phyloP scores from a whole-genome alignment of 2,329 filamentous ascomycete genomes.

The Aspergillus sp. region DNA sequence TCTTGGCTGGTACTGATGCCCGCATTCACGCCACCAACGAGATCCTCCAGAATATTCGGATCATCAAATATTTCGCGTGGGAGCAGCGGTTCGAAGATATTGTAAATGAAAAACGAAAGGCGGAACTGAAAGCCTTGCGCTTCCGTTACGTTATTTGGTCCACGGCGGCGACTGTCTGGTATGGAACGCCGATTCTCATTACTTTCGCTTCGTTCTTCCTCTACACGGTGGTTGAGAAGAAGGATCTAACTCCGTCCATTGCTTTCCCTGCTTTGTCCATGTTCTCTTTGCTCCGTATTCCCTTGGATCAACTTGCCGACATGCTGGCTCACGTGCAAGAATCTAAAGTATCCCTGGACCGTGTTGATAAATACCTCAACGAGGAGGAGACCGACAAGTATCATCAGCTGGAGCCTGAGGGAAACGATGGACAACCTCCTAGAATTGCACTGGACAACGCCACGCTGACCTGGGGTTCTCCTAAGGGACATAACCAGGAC shows the following conservation, averaged over 20 bases:
- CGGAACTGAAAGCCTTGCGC: constrained; percentile 75
- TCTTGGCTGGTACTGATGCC: constrained; percentile 90
- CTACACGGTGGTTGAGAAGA: constrained; percentile 87
- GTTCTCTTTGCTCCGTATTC: constrained; percentile 89
- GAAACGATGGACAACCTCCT: constrained; percentile 67
- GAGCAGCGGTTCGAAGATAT: constrained; percentile 84
- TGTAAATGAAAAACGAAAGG: constrained; percentile 82
- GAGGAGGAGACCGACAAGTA: constrained; percentile 98
- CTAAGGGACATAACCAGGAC: constrained; percentile 53
- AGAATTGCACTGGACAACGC: constrained; percentile 82
- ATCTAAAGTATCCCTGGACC: constrained; percentile 92
- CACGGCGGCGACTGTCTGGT: constrained; percentile 89
- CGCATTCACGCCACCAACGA: constrained; percentile 97
- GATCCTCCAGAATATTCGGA: constrained; percentile 92
- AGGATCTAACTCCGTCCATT: constrained; percentile 84
- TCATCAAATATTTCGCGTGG: constrained; percentile 99
- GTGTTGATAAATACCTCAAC: constrained; percentile 88
- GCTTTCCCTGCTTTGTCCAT: constrained; percentile 96
- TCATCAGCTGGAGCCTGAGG: constrained; percentile 71
- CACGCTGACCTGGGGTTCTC: constrained; percentile 84
- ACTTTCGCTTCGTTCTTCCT: constrained; percentile 95
- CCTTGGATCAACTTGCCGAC: constrained; percentile 91
- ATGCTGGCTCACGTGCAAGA: constrained; percentile 99
- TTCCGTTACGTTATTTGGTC: constrained; percentile 90
- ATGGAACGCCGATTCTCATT: constrained; percentile 89